These are phyloP conservation scores for Corymbia citriodora DNA, from an alignment of 441 rosid genomes.

Conservation along the genomic window DNA sequence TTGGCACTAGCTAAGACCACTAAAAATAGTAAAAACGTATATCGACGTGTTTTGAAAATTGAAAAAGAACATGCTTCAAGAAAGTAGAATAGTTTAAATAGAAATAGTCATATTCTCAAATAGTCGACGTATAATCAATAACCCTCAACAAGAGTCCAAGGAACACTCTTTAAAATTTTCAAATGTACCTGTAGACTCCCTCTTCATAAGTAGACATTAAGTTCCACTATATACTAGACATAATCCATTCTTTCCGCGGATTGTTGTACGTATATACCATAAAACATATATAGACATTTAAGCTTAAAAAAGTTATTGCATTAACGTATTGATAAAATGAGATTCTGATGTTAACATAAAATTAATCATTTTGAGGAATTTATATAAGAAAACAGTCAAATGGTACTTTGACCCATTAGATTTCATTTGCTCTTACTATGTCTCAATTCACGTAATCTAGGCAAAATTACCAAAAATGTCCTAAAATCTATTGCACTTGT, in stretches of 20 bases:
- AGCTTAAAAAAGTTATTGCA: background rate
- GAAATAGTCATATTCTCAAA: background rate
- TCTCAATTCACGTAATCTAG: too few species aligned
- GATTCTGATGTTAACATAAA: too few species aligned
- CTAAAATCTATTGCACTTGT: too few species aligned
- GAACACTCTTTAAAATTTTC: background rate
- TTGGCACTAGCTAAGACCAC: background rate
- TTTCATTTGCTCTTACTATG: too few species aligned
- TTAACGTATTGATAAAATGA: too few species aligned
- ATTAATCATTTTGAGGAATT: too few species aligned
- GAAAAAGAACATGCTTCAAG: background rate
- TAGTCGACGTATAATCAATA: background rate
- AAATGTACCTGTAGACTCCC: background rate
- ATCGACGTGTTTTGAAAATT: background rate
- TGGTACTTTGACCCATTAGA: too few species aligned
- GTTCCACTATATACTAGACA: background rate
- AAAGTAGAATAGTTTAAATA: background rate
- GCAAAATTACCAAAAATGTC: too few species aligned
- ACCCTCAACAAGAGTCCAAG: background rate
- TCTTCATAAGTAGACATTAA: background rate
- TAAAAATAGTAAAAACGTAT: background rate
- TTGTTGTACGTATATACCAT: background rate
- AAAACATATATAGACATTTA: background rate
- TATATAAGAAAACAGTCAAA: too few species aligned
- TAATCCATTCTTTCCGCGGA: background rate